These are phyloP conservation scores for Hemileccinum impolitum DNA, from an alignment of 768 basidiomycete species.

Conservation along the genomic window DNA sequence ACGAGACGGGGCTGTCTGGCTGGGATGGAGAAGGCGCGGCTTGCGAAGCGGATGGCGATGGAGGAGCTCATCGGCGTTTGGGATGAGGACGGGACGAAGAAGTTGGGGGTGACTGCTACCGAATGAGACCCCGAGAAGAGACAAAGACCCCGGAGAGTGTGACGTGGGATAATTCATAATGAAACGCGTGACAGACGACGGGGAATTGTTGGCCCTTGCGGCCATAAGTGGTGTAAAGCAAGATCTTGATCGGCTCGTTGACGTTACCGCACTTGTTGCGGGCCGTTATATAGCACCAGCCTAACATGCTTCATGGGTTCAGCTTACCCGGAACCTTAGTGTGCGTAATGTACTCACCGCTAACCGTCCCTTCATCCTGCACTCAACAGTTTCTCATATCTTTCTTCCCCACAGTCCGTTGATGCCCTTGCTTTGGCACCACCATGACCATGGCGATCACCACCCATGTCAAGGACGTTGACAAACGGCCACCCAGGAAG, in stretches of 20 bases:
- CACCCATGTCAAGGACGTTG: slow-evolving; percentile 40
- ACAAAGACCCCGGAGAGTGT: slow-evolving; percentile 22
- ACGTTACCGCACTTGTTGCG: slow-evolving; percentile 5
- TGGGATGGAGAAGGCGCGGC: slow-evolving; percentile 2
- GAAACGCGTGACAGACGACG: slow-evolving; percentile 3
- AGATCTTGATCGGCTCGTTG: neutral
- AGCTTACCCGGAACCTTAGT: slow-evolving; percentile 10
- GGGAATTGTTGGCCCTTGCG: too few relatives aligned
- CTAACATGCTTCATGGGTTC: slow-evolving; percentile 8
- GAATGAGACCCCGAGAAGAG: slow-evolving; percentile 20
- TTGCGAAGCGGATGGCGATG: slow-evolving; percentile 15
- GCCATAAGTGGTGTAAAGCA: too few relatives aligned
- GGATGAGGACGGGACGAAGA: slow-evolving; percentile 6
- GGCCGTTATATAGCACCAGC: slow-evolving; percentile 16
- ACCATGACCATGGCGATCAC: slow-evolving; percentile 21
- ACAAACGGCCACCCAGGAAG: slow-evolving; percentile 41
- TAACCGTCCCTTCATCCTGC: slow-evolving; percentile 9
- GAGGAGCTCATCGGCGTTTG: slow-evolving; percentile 17
- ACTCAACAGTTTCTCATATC: slow-evolving; percentile 4
- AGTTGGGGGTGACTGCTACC: slow-evolving; percentile 1
- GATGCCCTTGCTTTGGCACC: slow-evolving; percentile 21
- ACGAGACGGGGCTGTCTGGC: neutral
- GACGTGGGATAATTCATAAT: slow-evolving; percentile 1
- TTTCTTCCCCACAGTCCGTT: slow-evolving; percentile 13
- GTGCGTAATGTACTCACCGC: slow-evolving; percentile 23